Base-by-base conservation (phyloP, 2,329 filamentous ascomycete genomes). In the Fusarium armeniacum region DNA sequence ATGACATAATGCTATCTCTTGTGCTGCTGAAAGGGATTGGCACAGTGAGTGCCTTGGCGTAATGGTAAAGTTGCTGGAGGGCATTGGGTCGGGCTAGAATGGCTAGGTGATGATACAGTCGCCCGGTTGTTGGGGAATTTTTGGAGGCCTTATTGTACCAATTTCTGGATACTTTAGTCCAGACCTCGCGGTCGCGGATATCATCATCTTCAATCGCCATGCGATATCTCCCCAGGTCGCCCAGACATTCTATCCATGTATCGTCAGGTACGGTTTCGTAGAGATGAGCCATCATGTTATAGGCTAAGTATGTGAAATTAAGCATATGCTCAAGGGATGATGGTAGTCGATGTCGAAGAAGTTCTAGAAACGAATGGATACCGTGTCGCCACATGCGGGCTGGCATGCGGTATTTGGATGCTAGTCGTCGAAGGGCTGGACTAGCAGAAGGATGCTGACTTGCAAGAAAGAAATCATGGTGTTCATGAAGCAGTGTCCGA, bases 171-270 rank as follows among this genome's bases (percentile, higher is more conserved):
- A 97, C 92, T 0, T 86, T 85, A 0, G 91, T 92, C 95, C 95
- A 98, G 0, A 89, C 87, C 54, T 97, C 93, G 2, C 92, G 83
- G 58, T 95, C 91, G 3, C 86, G 81, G n/a, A 92, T 84, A 66
- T 96, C 91, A 26, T 91, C 88, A 45, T 97, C 92, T 77, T 98
- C 94, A 45, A 98, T 94, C 0, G 94, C 93, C 93, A 98, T 98
- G 1, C 85, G 78, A 44, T 97, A 97, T n/a, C 94, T 84, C 0
- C 90, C 91, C 0, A 98, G 80, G 75, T 98, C 94, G 0, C 95
- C 95, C 0, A 98, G 81, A 58, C 94, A 98, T 71, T 98, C 95
- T 11, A 97, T 93, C 95, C 95, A 98, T 0, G 93, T 97, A 58
- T 96, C 92, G 52, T 92, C 85, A 0, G 92, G 89, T 0, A 97